Evolutionary conservation across 257 asterid genomes (phyloP), one percentile per base, ranked within the genome.

Genomic region (Nicotiana obtusifolia): DNA sequence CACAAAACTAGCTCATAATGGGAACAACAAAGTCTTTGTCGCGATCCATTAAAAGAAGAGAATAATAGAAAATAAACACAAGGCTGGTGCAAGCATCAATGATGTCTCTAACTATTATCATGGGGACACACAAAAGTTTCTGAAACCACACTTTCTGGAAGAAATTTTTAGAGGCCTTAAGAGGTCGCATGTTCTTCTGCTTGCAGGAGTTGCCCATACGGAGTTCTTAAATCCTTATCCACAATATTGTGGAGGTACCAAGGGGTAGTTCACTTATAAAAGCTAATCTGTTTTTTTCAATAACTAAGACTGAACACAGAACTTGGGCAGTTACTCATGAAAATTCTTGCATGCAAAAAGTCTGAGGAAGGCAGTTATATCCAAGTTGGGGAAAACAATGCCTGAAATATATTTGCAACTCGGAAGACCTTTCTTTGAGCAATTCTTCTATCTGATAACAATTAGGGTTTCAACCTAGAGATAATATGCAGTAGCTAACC

Each of bases 261-360:
- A 10, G 35, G 22, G 59, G 35, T 20, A 41, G 20, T n/a, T 41
- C 59, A 69, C 78, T 49, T 68, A 20, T 30, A 44, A 37, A 71
- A 44, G 78, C 59, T 41, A 44, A 41, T 37, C 22, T 71, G 78
- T 20, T 22, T 2, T 30, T 20, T 41, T 71, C 20, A 22, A 44
- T 44, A 71, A 71, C 6, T 71, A 44, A 7, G 35, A 71, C 57
- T n/a, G 35, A 41, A 69, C 59, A 13, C 9, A 20, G 35, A 54
- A 37, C 59, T 44, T 69, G 59, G 57, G 78, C 33, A 69, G 59
- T 69, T 69, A 69, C 78, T 31, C 78, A 44, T 71, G 78, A 71
- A 71, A 71, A 17, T 5, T 71, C 78, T 71, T 41, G 78, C 59
- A 44, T 44, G 35, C 17, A 44, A 44, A 44, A 44, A 41, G 19